Base-by-base conservation (phyloP, 208 protist species). In the Acanthamoeba triangularis region DNA sequence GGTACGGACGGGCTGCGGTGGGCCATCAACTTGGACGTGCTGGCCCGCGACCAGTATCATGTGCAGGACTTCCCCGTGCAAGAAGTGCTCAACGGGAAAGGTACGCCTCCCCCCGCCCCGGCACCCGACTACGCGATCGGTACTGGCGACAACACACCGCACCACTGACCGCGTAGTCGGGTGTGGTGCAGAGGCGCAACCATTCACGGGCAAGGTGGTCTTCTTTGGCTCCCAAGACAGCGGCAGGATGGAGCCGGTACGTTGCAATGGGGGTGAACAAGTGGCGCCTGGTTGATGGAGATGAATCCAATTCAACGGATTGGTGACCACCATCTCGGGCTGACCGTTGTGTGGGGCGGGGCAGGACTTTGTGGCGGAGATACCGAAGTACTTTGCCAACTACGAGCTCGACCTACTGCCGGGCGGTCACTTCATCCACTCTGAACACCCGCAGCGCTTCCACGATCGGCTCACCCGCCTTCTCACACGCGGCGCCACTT, bases 1-100 rank as follows among this genome's bases (percentile, higher is more conserved):
- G 18, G 33, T 10, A n/a, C 14, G 76, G 47, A 47, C 6, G n/a
- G 28, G 3, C 49, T 87, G n/a, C 78, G 78, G 44, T 87, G 78
- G 78, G 7, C 28, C 23, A 87, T 87, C 78, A 87, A 87, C 18
- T 18, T 87, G 44, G 78, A 87, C 49, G 78, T 87, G 78, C 78
- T 87, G 23, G 78, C 78, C 3, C 78, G 78, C 14, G 78, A 87
- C n/a, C 78, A 87, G 78, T 3, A 35, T 23, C 37, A 87, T 18
- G 78, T 87, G 49, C 78, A 87, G 78, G 78, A 87, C 78, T 87
- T 87, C 30, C 78, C 78, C n/a, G 78, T 61, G 14, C 28, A 61
- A 5, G 78, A 54, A 13, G 78, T 18, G 41, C 23, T 87, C n/a
- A 52, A 52, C 49, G 49, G 49, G 49, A 52, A 52, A 52, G 49